Conservation (phyloP, 306 rosid genomes). For the Albizia julibrissin region DNA sequence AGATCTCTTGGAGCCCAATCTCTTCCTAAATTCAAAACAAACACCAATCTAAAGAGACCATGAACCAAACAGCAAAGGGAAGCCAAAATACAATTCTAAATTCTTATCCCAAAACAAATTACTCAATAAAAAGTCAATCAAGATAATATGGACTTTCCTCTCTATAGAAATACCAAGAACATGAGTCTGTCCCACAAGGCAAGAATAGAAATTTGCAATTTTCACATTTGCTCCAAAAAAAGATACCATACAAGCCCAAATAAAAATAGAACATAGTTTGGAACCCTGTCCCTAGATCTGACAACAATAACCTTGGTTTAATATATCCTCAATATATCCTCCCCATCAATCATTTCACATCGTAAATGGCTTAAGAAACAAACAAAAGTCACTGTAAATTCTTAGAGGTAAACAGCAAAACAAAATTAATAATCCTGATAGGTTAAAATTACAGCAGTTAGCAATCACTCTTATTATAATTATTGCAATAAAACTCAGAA, state of each 20-base stretch:
- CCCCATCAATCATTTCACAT: neutral
- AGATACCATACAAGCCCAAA: neutral
- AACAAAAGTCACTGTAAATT: neutral
- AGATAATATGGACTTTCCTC: neutral
- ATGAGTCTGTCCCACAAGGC: neutral
- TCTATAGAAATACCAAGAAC: neutral
- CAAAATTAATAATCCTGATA: neutral
- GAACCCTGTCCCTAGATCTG: neutral
- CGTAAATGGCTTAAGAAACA: neutral
- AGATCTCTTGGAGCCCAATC: neutral
- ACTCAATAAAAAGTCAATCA: neutral
- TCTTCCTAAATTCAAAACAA: neutral
- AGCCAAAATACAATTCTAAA: neutral
- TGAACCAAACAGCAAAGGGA: neutral
- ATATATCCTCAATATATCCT: neutral
- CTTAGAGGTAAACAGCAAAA: neutral
- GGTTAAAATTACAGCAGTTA: neutral
- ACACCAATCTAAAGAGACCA: neutral
- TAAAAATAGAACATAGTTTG: neutral
- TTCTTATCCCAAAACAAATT: neutral
- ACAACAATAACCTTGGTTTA: neutral
- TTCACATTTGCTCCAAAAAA: neutral
- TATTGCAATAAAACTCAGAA: neutral
- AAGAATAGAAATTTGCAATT: neutral
- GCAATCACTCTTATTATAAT: neutral